phyloP scores from a whole-genome alignment of 2,329 filamentous ascomycete species.

The Exophiala alcalophila region DNA sequence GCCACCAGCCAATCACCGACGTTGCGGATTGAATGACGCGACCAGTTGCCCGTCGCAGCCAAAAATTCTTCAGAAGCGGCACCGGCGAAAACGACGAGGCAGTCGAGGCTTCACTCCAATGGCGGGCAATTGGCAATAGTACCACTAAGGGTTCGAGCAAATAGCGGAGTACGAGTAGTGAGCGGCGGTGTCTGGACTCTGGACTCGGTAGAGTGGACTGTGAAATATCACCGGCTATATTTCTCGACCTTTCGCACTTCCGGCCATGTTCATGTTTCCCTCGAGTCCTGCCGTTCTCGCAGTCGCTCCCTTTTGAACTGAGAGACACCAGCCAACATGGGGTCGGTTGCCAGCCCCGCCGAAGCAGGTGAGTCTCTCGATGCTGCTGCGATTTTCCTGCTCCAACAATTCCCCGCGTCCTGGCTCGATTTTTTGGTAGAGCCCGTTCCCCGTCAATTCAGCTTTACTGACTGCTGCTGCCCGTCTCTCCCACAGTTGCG shows the following conservation, averaged over 20 bases:
- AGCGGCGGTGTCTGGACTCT: too few relatives aligned
- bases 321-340: slow-evolving; percentile 35
- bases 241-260: slow-evolving; percentile 6
- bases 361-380: slow-evolving; percentile 45
- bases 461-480: slow-evolving; percentile 21
- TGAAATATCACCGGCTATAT: slow-evolving; percentile 11
- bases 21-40: slow-evolving; percentile 22
- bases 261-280: too few relatives aligned
- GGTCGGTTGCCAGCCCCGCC: slow-evolving; percentile 45
- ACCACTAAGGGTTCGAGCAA: too few relatives aligned
- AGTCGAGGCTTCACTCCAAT: too few relatives aligned
- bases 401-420: not conserved
- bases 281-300: too few relatives aligned
- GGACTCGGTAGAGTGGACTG: slow-evolving; percentile 10
- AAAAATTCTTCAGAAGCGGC: slow-evolving; percentile 20
- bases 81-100: slow-evolving; percentile 12
- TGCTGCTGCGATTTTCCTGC: slow-evolving; percentile 9
- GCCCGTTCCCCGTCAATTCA: too few relatives aligned
- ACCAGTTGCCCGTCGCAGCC: slow-evolving; percentile 18
- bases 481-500: slow-evolving; percentile 63
- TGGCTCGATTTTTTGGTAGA: slow-evolving; percentile 15
- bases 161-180: too few relatives aligned
- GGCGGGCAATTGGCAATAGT: too few relatives aligned
- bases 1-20: slow-evolving; percentile 19
- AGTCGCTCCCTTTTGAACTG: slow-evolving; percentile 4